These are phyloP conservation scores for Stentor roeselii DNA, from an alignment of 73 alveolate species.

Conservation along the genomic window DNA sequence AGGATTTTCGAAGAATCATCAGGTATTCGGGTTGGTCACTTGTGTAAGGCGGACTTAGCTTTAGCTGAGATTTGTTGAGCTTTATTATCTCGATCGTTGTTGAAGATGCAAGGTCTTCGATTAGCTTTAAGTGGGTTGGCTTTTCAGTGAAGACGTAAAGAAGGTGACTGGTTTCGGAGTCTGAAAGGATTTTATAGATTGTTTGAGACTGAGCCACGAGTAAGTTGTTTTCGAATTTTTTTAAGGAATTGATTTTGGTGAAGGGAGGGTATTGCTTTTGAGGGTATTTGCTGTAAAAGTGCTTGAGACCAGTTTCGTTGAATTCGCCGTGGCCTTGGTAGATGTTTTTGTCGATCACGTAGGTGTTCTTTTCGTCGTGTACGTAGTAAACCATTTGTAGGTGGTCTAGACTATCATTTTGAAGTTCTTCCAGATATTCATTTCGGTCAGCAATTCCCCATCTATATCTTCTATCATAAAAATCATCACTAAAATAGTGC, in stretches of 20 bases:
- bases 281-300: not conserved
- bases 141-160: not conserved
- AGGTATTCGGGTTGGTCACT: not conserved
- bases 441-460: not conserved
- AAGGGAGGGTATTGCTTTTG: not conserved
- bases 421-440: not conserved
- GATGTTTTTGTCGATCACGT: not conserved
- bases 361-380: not conserved
- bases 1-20: too few species aligned
- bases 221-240: not conserved
- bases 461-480: too few species aligned
- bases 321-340: not conserved
- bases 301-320: not conserved
- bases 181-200: too few species aligned
- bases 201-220: not conserved
- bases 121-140: not conserved
- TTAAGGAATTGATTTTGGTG: too few species aligned
- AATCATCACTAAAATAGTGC: not conserved
- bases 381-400: not conserved
- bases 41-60: not conserved
- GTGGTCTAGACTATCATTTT: not conserved
- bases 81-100: not conserved
- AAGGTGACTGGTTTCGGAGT: not conserved
- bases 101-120: not conserved
- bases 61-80: not conserved